Base-by-base conservation (phyloP, 2,329 filamentous ascomycete species). In the Trichoderma semiorbis region DNA sequence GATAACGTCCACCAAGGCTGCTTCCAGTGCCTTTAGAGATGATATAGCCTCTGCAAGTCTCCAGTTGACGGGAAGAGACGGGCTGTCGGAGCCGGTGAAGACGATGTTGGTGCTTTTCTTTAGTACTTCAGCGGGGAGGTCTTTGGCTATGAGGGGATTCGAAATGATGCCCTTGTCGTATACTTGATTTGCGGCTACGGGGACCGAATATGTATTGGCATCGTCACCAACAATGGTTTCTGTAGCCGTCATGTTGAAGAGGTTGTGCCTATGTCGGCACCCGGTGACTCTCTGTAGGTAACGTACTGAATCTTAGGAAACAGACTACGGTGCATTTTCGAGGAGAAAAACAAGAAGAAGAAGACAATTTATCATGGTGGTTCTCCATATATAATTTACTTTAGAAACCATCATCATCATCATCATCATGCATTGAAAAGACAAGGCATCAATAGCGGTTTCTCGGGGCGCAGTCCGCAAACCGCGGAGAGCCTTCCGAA, bases 1-100 rank as follows among this genome's bases (percentile, higher is more conserved):
- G 11, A 87, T 76, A 1, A 80, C 79, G 62, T 82, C 83, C 32
- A 87, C 74, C 73, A 86, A 79, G 0, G 81, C 80, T 10, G 84
- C 85, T 74, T 87, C 85, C 21, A 85, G 77, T 1, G 79, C 85
- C 75, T 87, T 87, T 32, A 87, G 74, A 1, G 84, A 79, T 0
- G 85, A 81, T 1, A 86, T 83, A 61, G 85, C 86, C 75, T 88
- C 87, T 3, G 86, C 85, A 65, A 88, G 86, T 3, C 86, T 81
- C 86, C 87, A 89, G 66, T 86, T 87, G 76, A 89, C 85, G 0
- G 86, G 85, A 11, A 88, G 53, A 74, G 64, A 69, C 61, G 73
- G 74, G 62, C 72, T 78, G 12, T 66, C 36, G 14, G 61, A 66
- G 62, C 69, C 62, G 32, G 50, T 61, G 21, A 67, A 71, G 62